Base-by-base conservation (phyloP, 345 rosid genomes). In the Citrus trifoliata region DNA sequence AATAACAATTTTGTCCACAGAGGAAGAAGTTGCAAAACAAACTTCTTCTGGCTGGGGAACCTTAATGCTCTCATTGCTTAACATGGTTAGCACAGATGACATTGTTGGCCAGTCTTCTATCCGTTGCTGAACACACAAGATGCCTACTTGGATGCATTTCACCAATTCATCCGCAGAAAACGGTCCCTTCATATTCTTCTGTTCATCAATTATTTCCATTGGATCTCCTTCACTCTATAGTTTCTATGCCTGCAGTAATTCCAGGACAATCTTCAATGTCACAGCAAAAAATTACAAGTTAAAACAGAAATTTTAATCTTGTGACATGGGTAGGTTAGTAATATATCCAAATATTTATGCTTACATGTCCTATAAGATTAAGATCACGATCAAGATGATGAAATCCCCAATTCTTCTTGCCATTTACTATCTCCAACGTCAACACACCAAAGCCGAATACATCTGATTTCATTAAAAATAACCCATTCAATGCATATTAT, bases 401-500 rank as follows among this genome's bases (percentile, higher is more conserved):
- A 78, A 92, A 90, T 67, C 97, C 95, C 42, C 83, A 76, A 76
- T 92, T 92, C 76, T 90, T 94, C 80, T 85, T 88, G 3, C 93
- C 92, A 76, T 85, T 86, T 73, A 92, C 77, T 14, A 90, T 86
- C 84, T 94, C 98, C 77, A 89, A 80, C 21, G 92, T 85, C 42
- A 94, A 61, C n/a, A 94, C 93, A 13, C 94, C 98, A 1, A 94
- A 94, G 76, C n/a, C n/a, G n/a, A n/a, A n/a, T n/a, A n/a, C 92
- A 68, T 94, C 95, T 0, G 93, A 94, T 7, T 37, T 7, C 40
- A 33, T 33, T 33, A 33, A 33, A 33, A 33, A 33, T 33, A 7
- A 33, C 6, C 37, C 37, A 33, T 33, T 33, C 37, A 33, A 33
- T 33, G 37, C 37, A 33, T 33, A 33, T 33, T 0, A 33, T 33